Conservation (phyloP, 345 rosid species). For the Eucalyptus tenuipes region DNA sequence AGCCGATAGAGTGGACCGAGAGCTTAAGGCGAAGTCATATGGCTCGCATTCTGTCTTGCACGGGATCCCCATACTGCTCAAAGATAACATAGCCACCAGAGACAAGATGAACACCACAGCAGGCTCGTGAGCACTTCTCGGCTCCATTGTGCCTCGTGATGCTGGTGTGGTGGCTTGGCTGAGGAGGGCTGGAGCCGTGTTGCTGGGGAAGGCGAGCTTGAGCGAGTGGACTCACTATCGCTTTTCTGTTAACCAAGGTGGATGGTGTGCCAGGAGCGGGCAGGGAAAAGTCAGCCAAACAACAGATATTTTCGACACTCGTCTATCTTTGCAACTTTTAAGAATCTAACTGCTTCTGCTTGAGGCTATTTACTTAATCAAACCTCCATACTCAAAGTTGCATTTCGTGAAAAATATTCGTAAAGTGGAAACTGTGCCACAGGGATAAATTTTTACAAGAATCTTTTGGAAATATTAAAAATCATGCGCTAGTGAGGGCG, state of each 20-base stretch:
- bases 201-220: conserved; percentile 71
- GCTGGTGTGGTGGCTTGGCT: conserved; percentile 51
- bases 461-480: background rate
- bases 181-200: conserved; percentile 48
- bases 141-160: conserved; percentile 49
- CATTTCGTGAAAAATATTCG: background rate
- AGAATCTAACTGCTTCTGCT: background rate
- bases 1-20: conserved; percentile 48
- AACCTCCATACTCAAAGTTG: background rate
- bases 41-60: conserved; percentile 18
- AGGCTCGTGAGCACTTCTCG: conserved; percentile 49
- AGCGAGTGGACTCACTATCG: conserved; percentile 58
- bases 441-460: background rate
- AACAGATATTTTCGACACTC: background rate
- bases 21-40: conserved; percentile 10
- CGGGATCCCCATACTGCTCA: conserved; percentile 55
- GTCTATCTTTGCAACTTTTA: background rate
- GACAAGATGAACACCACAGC: conserved; percentile 62
- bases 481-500: background rate
- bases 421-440: background rate
- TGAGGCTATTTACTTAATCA: background rate
- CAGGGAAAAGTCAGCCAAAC: conserved; percentile 39
- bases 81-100: conserved; percentile 55
- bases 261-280: conserved; percentile 52
- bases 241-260: conserved; percentile 5